Conservation (phyloP, 2,329 filamentous ascomycete species). For the Cadophora luteo-olivacea region DNA sequence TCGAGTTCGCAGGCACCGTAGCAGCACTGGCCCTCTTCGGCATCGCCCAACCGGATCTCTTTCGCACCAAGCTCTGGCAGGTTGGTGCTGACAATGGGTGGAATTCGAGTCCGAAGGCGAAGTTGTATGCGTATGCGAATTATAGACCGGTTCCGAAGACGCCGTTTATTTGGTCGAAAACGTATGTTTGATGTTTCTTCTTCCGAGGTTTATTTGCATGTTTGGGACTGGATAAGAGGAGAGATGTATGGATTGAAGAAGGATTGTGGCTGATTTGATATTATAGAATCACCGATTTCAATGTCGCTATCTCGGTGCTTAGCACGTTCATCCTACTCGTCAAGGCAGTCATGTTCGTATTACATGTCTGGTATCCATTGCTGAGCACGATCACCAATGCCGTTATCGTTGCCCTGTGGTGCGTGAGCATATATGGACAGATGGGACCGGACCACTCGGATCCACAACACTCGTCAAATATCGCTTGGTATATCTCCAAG, state of each 20-base stretch:
- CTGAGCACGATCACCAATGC: conserved; percentile 65
- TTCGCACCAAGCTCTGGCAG: conserved; percentile 74
- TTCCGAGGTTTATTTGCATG: background rate
- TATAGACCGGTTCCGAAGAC: conserved; percentile 65
- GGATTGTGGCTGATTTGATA: conserved; percentile 26
- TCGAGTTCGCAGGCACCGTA: conserved; percentile 71
- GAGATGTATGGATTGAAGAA: background rate
- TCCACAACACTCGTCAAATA: conserved; percentile 62
- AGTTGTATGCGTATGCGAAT: conserved; percentile 78
- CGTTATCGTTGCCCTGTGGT: conserved; percentile 66
- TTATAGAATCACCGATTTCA: conserved; percentile 74
- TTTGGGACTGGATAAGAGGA: background rate
- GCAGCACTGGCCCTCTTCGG: conserved; percentile 73
- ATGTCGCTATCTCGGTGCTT: conserved; percentile 77
- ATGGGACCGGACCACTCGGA: conserved; percentile 77
- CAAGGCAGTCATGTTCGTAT: conserved; percentile 73
- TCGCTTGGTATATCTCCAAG: conserved; percentile 78
- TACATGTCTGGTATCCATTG: conserved; percentile 74
- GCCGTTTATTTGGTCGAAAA: conserved; percentile 75
- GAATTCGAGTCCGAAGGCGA: conserved; percentile 74
- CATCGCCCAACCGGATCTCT: conserved; percentile 75
- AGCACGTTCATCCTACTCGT: conserved; percentile 77
- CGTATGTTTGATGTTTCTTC: conserved; percentile 57
- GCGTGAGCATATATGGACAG: conserved; percentile 72
- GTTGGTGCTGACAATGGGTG: conserved; percentile 74